Conservation (phyloP, 2,329 filamentous ascomycete genomes). For the Xylaria sp. region DNA sequence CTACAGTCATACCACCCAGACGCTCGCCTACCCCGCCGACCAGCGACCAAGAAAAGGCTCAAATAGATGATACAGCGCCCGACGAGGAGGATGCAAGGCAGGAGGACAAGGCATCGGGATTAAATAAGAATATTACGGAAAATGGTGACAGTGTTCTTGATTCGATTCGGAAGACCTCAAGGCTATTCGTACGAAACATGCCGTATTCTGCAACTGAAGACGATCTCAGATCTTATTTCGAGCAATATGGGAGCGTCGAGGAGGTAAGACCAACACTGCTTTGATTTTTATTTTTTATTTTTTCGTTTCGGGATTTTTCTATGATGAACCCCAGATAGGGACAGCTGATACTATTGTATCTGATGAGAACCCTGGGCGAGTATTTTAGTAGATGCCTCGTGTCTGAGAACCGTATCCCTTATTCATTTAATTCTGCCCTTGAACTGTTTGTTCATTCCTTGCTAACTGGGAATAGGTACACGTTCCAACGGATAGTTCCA, state of each 20-base stretch:
- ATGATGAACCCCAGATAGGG: constrained; percentile 99
- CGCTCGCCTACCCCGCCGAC: neutral
- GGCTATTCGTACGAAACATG: constrained; percentile 88
- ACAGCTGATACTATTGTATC: constrained; percentile 94
- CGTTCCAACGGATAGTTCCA: constrained; percentile 73
- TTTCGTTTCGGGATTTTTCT: constrained; percentile 48
- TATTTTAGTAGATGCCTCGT: constrained; percentile 99
- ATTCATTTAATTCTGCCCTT: constrained; percentile 30
- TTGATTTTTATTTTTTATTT: constrained; percentile 22
- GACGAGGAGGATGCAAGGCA: constrained; percentile 22
- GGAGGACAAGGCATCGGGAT: constrained; percentile 14
- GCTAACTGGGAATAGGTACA: constrained; percentile 72
- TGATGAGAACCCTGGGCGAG: constrained; percentile 90
- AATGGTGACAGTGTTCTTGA: constrained; percentile 52
- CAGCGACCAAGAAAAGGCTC: constrained; percentile 9
- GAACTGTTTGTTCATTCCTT: constrained; percentile 29
- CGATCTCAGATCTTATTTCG: constrained; percentile 74
- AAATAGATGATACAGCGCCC: constrained; percentile 19
- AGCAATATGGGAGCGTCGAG: constrained; percentile 73
- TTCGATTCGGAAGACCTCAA: constrained; percentile 70
- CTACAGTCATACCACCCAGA: constrained; percentile 26
- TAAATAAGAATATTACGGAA: constrained; percentile 31
- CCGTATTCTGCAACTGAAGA: constrained; percentile 78
- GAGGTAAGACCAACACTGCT: constrained; percentile 69
- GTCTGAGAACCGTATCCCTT: constrained; percentile 63